Conservation (phyloP, 2,329 filamentous ascomycete species). For the Penicillium sp. region DNA sequence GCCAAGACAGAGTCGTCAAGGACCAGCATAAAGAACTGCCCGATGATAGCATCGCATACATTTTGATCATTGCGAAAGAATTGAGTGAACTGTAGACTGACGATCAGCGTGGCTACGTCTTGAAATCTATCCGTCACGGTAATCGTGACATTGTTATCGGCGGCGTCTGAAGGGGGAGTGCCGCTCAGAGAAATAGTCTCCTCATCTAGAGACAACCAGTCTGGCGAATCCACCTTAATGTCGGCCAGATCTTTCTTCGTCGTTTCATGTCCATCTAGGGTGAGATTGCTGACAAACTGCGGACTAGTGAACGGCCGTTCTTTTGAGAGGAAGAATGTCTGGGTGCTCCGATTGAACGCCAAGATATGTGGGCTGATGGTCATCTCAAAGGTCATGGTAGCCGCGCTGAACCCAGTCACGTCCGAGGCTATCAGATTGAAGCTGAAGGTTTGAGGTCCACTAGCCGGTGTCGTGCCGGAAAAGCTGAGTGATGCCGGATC, state of each 20-base stretch:
- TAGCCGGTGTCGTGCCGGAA: conserved; percentile 54
- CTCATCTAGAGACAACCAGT: conserved; percentile 62
- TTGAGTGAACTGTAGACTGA: too few relatives aligned
- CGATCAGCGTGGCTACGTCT: too few relatives aligned
- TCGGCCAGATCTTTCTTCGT: conserved; percentile 52
- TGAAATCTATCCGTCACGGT: conserved; percentile 49
- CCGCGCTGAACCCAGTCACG: conserved; percentile 64
- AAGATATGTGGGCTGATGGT: conserved; percentile 63
- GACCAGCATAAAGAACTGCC: too few relatives aligned
- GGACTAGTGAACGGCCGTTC: conserved; percentile 47
- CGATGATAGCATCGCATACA: too few relatives aligned
- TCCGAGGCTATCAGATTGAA: conserved; percentile 71
- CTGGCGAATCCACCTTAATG: conserved; percentile 50
- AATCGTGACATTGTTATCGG: conserved; percentile 55
- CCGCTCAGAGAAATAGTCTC: conserved; percentile 56
- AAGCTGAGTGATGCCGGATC: conserved; percentile 54
- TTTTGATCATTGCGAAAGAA: too few relatives aligned
- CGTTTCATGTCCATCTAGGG: too few relatives aligned
- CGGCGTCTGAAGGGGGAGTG: conserved; percentile 50
- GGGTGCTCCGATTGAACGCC: conserved; percentile 50
- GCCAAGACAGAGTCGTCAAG: too few relatives aligned
- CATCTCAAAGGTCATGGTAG: conserved; percentile 59
- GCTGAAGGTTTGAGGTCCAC: conserved; percentile 63
- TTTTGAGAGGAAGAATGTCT: conserved; percentile 51
- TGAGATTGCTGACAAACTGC: too few relatives aligned